Evolutionary conservation across 2,329 filamentous ascomycete genomes (phyloP).

Genomic region (Cytospora mali): DNA sequence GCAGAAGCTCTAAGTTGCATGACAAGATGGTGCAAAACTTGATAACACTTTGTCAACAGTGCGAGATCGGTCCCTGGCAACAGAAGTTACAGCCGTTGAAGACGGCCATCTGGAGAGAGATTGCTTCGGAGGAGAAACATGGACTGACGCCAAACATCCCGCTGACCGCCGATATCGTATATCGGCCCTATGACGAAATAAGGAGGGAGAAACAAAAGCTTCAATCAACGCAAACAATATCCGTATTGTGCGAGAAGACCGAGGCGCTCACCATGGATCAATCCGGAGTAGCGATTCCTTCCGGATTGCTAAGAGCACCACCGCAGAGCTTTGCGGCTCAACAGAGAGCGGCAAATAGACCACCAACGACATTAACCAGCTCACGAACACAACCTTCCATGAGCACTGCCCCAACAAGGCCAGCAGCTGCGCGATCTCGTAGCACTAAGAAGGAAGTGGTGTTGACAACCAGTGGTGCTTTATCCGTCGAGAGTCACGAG

Average conservation of each 20-base stretch:
- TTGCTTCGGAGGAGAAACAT: slow-evolving; percentile 68
- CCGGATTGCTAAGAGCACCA: slow-evolving; percentile 53
- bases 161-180: slow-evolving; percentile 63
- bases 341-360: slow-evolving; percentile 60
- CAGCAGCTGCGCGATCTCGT: slow-evolving; percentile 34
- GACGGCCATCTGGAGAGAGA: slow-evolving; percentile 65
- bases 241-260: slow-evolving; percentile 31
- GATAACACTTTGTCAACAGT: slow-evolving; percentile 59
- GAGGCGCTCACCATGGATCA: slow-evolving; percentile 39
- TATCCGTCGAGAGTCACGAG: slow-evolving; percentile 29
- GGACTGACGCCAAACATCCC: slow-evolving; percentile 66
- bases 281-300: slow-evolving; percentile 34
- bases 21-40: slow-evolving; percentile 54
- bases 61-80: slow-evolving; percentile 61
- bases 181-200: slow-evolving; percentile 65
- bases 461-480: slow-evolving; percentile 26
- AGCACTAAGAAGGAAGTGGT: slow-evolving; percentile 30
- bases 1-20: slow-evolving; percentile 49
- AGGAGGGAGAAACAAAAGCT: slow-evolving; percentile 49
- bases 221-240: slow-evolving; percentile 19
- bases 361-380: slow-evolving; percentile 36
- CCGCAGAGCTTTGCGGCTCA: slow-evolving; percentile 70
- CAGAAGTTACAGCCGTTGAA: slow-evolving; percentile 45
- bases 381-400: slow-evolving; percentile 39
- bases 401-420: slow-evolving; percentile 36